Conservation (phyloP, 2,329 filamentous ascomycete genomes). For the Talaromyces piceae region DNA sequence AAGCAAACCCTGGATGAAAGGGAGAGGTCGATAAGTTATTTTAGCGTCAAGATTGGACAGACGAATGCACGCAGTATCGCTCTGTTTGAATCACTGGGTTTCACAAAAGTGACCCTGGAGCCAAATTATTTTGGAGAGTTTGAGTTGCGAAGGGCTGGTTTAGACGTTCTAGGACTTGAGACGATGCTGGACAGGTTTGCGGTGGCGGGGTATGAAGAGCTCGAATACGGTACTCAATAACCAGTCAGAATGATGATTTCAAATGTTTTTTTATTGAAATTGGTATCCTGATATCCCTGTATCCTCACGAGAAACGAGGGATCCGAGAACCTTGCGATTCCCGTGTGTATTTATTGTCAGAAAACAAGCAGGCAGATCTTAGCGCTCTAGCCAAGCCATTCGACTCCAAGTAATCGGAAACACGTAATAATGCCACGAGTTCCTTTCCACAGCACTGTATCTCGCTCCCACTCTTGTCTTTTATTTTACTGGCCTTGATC, state of each 20-base stretch:
- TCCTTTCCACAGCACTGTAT: neutral
- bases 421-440: neutral
- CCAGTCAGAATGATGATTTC: neutral
- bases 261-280: conserved; percentile 5
- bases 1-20: neutral
- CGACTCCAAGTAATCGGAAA: neutral
- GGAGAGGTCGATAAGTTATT: conserved; percentile 32
- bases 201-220: conserved; percentile 31
- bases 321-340: neutral
- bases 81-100: conserved; percentile 56
- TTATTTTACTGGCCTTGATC: neutral
- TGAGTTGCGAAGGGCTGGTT: conserved; percentile 44
- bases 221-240: conserved; percentile 24
- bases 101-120: conserved; percentile 41
- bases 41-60: conserved; percentile 57
- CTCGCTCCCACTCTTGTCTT: neutral
- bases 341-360: neutral
- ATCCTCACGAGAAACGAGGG: neutral
- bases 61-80: conserved; percentile 50
- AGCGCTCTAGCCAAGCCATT: neutral
- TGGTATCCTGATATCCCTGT: neutral
- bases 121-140: conserved; percentile 63
- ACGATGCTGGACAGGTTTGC: conserved; percentile 23
- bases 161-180: conserved; percentile 21
- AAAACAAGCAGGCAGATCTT: neutral